A percentile compares a stretch with the other conserved stretches of the same genome.
These are phyloP conservation scores for Orbilia quercus DNA, from an alignment of 2,329 filamentous ascomycete genomes.

Conservation along the genomic window DNA sequence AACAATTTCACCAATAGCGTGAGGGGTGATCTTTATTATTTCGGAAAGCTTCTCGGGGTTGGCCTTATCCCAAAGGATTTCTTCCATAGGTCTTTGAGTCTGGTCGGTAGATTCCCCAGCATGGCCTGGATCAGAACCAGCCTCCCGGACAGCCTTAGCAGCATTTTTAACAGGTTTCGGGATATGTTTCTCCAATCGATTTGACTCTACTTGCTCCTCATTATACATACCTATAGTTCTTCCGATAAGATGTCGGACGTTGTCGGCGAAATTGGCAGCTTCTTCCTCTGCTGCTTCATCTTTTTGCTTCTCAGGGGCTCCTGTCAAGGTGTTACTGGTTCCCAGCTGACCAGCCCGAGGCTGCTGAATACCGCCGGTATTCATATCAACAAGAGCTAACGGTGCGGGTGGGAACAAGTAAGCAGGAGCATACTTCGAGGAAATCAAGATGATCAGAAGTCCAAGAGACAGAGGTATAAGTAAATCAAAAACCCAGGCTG, in stretches of 20 bases:
- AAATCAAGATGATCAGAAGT: constrained; percentile 73
- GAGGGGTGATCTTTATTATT: background rate
- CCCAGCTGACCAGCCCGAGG: constrained; percentile 80
- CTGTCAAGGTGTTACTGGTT: constrained; percentile 79
- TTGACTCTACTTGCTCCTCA: constrained; percentile 61
- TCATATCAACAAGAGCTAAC: constrained; percentile 75
- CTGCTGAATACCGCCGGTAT: constrained; percentile 79
- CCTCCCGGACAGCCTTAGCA: constrained; percentile 67
- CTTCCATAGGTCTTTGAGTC: constrained; percentile 80
- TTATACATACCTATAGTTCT: constrained; percentile 75
- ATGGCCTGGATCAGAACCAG: constrained; percentile 68
- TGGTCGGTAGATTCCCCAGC: constrained; percentile 66
- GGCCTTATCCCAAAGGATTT: constrained; percentile 80
- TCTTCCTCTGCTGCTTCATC: constrained; percentile 86
- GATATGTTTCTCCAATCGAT: constrained; percentile 65
- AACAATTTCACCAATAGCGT: constrained; percentile 69
- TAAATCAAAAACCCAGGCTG: constrained; percentile 78
- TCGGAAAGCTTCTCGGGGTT: constrained; percentile 73
- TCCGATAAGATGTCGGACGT: constrained; percentile 78
- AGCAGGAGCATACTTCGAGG: constrained; percentile 71
- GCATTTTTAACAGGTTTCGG: constrained; percentile 72
- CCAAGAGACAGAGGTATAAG: constrained; percentile 72
- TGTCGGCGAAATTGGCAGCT: constrained; percentile 80
- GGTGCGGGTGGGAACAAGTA: constrained; percentile 78
- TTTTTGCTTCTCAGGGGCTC: constrained; percentile 82